Evolutionary conservation across 805 yeast species (phyloP), one percentile per base, ranked within the genome.

Genomic region (Starmerella ratchasimensis): DNA sequence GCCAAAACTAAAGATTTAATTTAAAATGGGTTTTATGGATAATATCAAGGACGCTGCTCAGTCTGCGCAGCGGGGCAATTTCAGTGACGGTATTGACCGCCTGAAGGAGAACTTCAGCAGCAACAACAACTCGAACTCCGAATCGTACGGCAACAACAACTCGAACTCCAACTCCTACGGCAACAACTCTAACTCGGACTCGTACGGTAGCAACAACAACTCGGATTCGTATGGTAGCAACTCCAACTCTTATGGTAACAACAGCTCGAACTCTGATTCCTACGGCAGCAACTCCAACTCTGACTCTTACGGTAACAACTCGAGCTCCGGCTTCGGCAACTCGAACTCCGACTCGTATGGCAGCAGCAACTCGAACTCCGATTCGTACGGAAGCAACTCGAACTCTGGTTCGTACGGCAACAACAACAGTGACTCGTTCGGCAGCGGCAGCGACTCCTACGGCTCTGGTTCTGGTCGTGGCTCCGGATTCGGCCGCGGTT

Each of bases 121-220:
- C 36, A 53, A 56, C 33, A n/a, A n/a, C n/a, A n/a, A n/a, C n/a
- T n/a, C n/a, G n/a, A 38, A 37, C 33, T 42, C 43, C 45, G 46
- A 40, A 48, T 53, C 54, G n/a, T 44, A 43, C 36, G 29, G 22
- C 18, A 25, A 17, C 35, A 14, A 9, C n/a, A 27, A 14, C 15
- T 10, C 15, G 34, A 38, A 37, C 33, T 42, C 43, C 45, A 47
- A 40, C 48, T 53, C 54, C 41, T 39, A 41, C 45, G 56, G 62
- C 37, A 50, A 52, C 26, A 24, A 6, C 24, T 6, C 59, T 6
- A 55, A 54, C 36, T 26, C 30, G 39, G 61, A 61, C 28, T 53
- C 57, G 22, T 53, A 54, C 34, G 53, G 55, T 45, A 25, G 35
- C 39, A 19, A 23, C 26, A 28, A 33, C 20, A 29, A 25, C 28